Evolutionary conservation across 495 filamentous ascomycete genomes (phyloP), one percentile per base, ranked within the genome.

Genomic region (Emericellopsis terricola): DNA sequence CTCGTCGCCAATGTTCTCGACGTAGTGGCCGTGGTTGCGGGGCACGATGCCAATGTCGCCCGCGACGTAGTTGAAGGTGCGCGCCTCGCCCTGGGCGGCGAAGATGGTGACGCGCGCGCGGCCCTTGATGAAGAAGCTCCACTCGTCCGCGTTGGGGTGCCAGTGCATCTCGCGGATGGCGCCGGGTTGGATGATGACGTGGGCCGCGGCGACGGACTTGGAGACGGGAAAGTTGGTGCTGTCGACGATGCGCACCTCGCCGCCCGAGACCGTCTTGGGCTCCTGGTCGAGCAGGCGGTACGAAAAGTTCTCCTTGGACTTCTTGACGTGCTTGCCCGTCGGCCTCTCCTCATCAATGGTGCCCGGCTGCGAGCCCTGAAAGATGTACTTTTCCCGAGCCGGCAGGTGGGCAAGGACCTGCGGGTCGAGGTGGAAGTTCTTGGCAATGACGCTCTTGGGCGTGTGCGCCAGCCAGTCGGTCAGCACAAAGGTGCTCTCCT

Each of bases 381-480:
- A 79, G 41, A 80, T 81, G 57, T 79, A 81, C 42, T 71, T 73
- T 42, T 80, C 72, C 8, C 48, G 47, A 11, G 49, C 42, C 4
- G 73, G 73, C 27, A 80, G 54, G 37, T 65, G 51, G 11, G 57
- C 54, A 44, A 81, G 76, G 5, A 68, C 47, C 29, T 76, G 59
- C 1, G 72, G 67, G 0, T 60, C 52, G 3, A 76, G 40, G 40
- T 68, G 57, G 59, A 78, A 78, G 55, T 78, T 78, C 50, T 80
- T 64, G 28, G 67, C 51, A 4, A 80, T 53, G 4, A 78, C 72
- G 1, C 67, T 58, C 31, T 68, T 69, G 3, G 74, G 72, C 0
- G 70, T 77, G 43, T 73, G 74, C 3, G 67, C 67, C 36, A 78
- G 50, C 73, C 71, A 77, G 47, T 81, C 76, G 0, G 69, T 71